These are phyloP conservation scores for Antitrichia curtipendula DNA, from an alignment of 225 moss, liverwort and hornwort species.

Conservation along the genomic window DNA sequence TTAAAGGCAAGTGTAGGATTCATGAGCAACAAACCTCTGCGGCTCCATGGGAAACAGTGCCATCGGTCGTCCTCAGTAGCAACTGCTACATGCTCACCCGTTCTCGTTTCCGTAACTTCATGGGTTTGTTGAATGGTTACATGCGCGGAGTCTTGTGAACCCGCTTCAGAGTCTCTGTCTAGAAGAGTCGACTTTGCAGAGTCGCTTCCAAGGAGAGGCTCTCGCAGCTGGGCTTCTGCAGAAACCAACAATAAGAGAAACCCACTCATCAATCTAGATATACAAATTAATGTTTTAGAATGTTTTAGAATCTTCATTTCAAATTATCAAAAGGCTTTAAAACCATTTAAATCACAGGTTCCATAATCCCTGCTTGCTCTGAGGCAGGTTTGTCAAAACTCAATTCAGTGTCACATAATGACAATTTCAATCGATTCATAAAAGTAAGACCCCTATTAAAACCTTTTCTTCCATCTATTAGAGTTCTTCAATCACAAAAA, in stretches of 20 bases:
- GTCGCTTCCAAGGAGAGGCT: slow-evolving; percentile 20
- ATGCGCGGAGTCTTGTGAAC: slow-evolving; percentile 12
- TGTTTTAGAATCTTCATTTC: not conserved
- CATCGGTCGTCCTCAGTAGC: slow-evolving; percentile 2
- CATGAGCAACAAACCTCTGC: not conserved
- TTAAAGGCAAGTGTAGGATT: not conserved
- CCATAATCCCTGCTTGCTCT: not conserved
- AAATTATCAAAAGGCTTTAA: not conserved
- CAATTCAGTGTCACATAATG: not conserved
- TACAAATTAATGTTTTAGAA: not conserved
- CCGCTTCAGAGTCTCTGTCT: not conserved
- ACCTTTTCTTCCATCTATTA: not conserved
- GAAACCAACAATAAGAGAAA: not conserved
- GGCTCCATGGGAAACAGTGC: slow-evolving; percentile 19
- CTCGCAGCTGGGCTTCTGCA: slow-evolving; percentile 19
- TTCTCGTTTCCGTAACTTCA: not conserved
- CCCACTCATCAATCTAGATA: not conserved
- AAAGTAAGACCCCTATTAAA: not conserved
- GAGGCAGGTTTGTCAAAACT: not conserved
- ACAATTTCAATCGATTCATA: not conserved
- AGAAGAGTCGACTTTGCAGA: not conserved
- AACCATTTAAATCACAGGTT: not conserved
- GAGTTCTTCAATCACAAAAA: not conserved
- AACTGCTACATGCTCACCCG: not conserved
- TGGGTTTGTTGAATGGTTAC: slow-evolving; percentile 17